Evolutionary conservation across 1,139 yeast genomes (phyloP).

Genomic region (Sugiyamaella neomexicana): DNA sequence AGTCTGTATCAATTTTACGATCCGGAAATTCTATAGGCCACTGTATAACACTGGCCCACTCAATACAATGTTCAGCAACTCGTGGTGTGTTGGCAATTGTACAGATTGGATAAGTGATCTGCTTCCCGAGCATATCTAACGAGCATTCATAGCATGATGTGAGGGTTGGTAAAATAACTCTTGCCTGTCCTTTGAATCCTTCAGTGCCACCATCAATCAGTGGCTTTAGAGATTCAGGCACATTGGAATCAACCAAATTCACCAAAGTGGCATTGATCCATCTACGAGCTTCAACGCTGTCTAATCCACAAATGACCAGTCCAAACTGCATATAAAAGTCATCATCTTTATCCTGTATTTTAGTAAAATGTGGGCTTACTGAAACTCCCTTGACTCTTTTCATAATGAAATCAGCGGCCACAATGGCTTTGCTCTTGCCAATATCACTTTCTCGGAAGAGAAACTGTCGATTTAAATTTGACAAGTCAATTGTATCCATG

Average conservation of each 20-base stretch:
- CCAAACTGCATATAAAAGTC: conserved; percentile 69
- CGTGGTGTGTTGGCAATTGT: conserved; percentile 94
- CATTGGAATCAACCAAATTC: conserved; percentile 54
- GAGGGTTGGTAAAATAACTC: conserved; percentile 80
- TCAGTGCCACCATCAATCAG: conserved; percentile 95
- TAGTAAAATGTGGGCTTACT: conserved; percentile 61
- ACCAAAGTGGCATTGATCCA: conserved; percentile 85
- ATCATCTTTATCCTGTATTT: conserved; percentile 68
- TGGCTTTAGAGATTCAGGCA: conserved; percentile 65
- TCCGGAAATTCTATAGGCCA: conserved; percentile 61
- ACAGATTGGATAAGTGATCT: conserved; percentile 81
- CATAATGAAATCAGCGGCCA: conserved; percentile 67
- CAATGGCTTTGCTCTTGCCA: conserved; percentile 77
- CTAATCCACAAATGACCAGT: conserved; percentile 83
- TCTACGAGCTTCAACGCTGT: conserved; percentile 84
- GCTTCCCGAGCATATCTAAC: conserved; percentile 68
- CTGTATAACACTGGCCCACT: conserved; percentile 79
- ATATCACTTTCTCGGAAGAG: conserved; percentile 71
- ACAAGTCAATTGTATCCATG: conserved; percentile 91
- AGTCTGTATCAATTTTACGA: conserved; percentile 63
- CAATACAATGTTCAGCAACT: conserved; percentile 90
- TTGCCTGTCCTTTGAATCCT: conserved; percentile 89
- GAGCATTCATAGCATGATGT: conserved; percentile 95
- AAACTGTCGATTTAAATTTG: conserved; percentile 89
- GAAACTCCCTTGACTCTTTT: conserved; percentile 49